Evolutionary conservation across 2,329 filamentous ascomycete species (phyloP).

Genomic region (Dactylellina leptospora): DNA sequence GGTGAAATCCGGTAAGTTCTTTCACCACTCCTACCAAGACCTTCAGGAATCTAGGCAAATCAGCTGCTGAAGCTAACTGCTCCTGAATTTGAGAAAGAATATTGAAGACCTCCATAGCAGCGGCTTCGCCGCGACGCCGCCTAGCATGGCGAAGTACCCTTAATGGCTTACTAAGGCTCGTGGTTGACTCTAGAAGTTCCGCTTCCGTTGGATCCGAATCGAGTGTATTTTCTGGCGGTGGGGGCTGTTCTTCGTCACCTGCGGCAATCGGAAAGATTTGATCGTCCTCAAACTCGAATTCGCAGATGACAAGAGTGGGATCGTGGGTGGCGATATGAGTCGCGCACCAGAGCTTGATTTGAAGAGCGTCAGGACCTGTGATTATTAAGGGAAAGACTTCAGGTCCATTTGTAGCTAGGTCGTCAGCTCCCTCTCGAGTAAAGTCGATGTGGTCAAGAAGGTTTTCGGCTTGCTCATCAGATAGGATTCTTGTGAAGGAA

Average conservation of each 20-base stretch:
- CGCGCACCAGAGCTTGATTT: constrained; percentile 82
- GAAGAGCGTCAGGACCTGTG: constrained; percentile 58
- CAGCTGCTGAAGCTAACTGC: constrained; percentile 77
- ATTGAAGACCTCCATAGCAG: constrained; percentile 88
- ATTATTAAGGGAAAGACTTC: constrained; percentile 85
- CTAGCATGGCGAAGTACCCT: constrained; percentile 78
- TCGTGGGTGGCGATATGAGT: constrained; percentile 74
- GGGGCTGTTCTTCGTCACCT: constrained; percentile 66
- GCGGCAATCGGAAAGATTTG: constrained; percentile 73
- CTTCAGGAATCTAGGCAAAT: constrained; percentile 77
- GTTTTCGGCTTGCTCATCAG: constrained; percentile 83
- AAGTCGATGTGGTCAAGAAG: constrained; percentile 88
- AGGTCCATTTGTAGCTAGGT: constrained; percentile 77
- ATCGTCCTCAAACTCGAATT: constrained; percentile 88
- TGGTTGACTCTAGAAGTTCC: constrained; percentile 78
- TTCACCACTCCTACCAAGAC: constrained; percentile 85
- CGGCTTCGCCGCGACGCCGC: constrained; percentile 78
- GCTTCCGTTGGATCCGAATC: constrained; percentile 76
- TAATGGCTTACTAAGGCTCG: constrained; percentile 78
- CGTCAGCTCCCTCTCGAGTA: constrained; percentile 81
- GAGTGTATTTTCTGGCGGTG: constrained; percentile 76
- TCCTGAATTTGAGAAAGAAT: constrained; percentile 93
- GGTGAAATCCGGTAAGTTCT: constrained; percentile 87
- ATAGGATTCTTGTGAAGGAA: constrained; percentile 83
- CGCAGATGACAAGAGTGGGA: constrained; percentile 77